Percentiles rank a stretch among this genome's conserved stretches.
These are phyloP conservation scores for Acacia acuminata DNA, from an alignment of 306 rosid species.

Conservation along the genomic window DNA sequence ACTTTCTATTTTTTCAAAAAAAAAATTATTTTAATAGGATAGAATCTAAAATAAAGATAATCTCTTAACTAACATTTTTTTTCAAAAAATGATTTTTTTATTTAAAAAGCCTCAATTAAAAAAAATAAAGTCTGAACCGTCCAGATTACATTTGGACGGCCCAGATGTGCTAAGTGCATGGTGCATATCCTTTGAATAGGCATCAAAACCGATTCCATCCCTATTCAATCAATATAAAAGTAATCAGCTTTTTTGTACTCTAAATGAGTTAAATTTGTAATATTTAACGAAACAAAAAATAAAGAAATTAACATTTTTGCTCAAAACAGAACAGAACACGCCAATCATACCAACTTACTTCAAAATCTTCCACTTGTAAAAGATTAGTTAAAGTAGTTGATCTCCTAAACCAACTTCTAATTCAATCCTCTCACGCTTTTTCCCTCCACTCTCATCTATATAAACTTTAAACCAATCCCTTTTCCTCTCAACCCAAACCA, in stretches of 20 bases:
- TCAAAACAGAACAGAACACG: not conserved
- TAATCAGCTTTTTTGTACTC: not conserved
- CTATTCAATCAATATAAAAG: not conserved
- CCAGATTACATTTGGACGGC: too few relatives aligned
- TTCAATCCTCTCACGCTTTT: constrained; percentile 19
- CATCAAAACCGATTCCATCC: too few relatives aligned
- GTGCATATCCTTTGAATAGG: too few relatives aligned
- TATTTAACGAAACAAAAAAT: not conserved
- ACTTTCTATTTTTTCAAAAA: too few relatives aligned
- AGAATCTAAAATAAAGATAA: too few relatives aligned
- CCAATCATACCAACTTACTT: constrained; percentile 23
- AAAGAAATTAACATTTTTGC: not conserved
- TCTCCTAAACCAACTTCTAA: constrained; percentile 60
- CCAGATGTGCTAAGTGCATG: too few relatives aligned
- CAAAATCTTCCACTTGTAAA: constrained; percentile 6
- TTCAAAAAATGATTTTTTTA: too few relatives aligned
- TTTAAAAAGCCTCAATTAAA: too few relatives aligned
- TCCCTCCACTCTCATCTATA: constrained; percentile 48
- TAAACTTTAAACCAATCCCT: constrained; percentile 19
- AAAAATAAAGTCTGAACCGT: too few relatives aligned
- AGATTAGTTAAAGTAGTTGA: constrained; percentile 71
- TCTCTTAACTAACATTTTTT: too few relatives aligned
- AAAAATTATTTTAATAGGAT: too few relatives aligned
- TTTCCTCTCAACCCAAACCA: not conserved
- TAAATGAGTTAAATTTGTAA: too few relatives aligned